Evolutionary conservation across 2,329 filamentous ascomycete species (phyloP).

Genomic region (Epichloe sibirici): DNA sequence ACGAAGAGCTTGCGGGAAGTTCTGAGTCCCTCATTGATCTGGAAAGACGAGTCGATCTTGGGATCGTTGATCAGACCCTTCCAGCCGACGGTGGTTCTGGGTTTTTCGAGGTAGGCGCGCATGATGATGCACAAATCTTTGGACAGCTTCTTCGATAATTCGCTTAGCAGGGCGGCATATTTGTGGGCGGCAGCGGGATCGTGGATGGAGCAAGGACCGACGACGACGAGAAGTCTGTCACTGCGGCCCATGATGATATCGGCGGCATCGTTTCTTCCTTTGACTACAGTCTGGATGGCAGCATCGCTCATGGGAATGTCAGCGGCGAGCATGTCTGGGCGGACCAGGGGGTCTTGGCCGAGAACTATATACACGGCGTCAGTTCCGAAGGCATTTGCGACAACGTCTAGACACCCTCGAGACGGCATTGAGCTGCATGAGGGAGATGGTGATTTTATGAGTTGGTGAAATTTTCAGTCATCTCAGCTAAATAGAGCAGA

Average conservation of each 20-base stretch:
- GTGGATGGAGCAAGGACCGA: slow-evolving; percentile 95
- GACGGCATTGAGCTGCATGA: neutral
- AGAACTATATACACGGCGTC: slow-evolving; percentile 48
- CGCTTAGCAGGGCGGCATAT: slow-evolving; percentile 71
- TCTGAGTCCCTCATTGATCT: slow-evolving; percentile 96
- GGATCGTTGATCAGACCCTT: slow-evolving; percentile 99
- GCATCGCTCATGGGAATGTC: slow-evolving; percentile 63
- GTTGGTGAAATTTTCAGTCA: too few relatives aligned
- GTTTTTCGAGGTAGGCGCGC: slow-evolving; percentile 98
- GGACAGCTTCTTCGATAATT: slow-evolving; percentile 65
- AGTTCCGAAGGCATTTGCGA: slow-evolving; percentile 4
- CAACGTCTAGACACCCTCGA: neutral
- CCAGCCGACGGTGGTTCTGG: slow-evolving; percentile 95
- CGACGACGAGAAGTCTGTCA: slow-evolving; percentile 85
- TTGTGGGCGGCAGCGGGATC: slow-evolving; percentile 80
- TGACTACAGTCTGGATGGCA: slow-evolving; percentile 56
- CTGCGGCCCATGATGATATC: slow-evolving; percentile 66
- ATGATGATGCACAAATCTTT: slow-evolving; percentile 86
- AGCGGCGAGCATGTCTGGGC: slow-evolving; percentile 72
- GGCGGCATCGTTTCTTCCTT: slow-evolving; percentile 55
- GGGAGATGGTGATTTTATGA: neutral
- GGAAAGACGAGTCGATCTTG: slow-evolving; percentile 91
- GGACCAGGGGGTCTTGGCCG: slow-evolving; percentile 91
- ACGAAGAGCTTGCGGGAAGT: slow-evolving; percentile 89
- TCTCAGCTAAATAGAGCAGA: too few relatives aligned